A percentile compares a stretch with the other conserved stretches of the same genome.
Conservation (phyloP, 2,329 filamentous ascomycete species). For the Cucurbitaria berberidis region DNA sequence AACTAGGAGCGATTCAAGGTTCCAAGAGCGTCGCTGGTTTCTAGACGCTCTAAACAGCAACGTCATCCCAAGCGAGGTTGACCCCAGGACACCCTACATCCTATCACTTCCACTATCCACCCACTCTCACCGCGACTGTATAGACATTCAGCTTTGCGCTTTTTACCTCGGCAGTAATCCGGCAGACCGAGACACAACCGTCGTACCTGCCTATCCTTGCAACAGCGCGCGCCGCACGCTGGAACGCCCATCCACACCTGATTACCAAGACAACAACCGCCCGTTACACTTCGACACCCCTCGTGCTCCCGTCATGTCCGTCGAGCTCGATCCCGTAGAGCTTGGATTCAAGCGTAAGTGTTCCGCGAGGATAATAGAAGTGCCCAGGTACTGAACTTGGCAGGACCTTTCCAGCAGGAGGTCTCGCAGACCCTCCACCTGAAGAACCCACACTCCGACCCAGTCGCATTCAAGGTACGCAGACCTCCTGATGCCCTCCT, state of each 20-base stretch:
- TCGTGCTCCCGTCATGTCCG: conserved; percentile 72
- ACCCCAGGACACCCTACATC: conserved; percentile 7
- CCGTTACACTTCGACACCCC: conserved; percentile 18
- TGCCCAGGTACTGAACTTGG: conserved; percentile 23
- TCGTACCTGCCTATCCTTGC: conserved; percentile 11
- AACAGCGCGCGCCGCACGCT: conserved; percentile 21
- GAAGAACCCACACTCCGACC: conserved; percentile 62
- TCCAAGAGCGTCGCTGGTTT: conserved; percentile 22
- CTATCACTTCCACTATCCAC: conserved; percentile 6
- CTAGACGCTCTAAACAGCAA: conserved; percentile 12
- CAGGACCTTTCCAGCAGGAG: conserved; percentile 69
- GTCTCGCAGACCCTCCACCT: conserved; percentile 67
- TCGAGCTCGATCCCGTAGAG: conserved; percentile 90
- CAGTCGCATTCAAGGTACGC: conserved; percentile 69
- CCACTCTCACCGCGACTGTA: conserved; percentile 13
- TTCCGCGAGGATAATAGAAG: background rate
- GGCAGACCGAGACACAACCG: conserved; percentile 4
- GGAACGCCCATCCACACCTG: conserved; percentile 19
- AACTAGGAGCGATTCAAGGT: conserved; percentile 7
- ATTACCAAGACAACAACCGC: conserved; percentile 40
- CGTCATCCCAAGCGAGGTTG: conserved; percentile 20
- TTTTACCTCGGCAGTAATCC: background rate
- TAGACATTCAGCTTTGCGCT: conserved; percentile 7
- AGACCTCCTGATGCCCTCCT: conserved; percentile 3
- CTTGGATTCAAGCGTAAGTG: conserved; percentile 88